Evolutionary conservation across 768 basidiomycete species (phyloP).

Genomic region (Rhodotorula diobovata): DNA sequence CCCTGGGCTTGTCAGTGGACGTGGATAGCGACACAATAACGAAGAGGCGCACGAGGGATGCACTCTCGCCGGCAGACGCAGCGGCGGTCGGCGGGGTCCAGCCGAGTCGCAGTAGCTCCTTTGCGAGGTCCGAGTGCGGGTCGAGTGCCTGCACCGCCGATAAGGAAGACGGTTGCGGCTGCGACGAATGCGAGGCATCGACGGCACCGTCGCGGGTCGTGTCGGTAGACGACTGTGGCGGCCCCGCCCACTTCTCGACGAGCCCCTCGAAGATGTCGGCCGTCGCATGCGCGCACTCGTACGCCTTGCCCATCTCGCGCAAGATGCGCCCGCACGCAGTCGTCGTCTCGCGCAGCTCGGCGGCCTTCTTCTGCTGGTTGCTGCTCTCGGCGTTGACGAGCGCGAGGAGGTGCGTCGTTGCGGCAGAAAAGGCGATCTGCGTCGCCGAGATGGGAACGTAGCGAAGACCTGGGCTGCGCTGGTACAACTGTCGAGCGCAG

Average conservation of each 20-base stretch:
- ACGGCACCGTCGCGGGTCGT: neutral
- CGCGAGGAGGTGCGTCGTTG: conserved; percentile 58
- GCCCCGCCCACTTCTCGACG: conserved; percentile 46
- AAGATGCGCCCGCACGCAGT: conserved; percentile 54
- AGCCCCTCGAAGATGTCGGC: conserved; percentile 54
- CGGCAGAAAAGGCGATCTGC: conserved; percentile 60
- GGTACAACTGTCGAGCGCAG: conserved; percentile 50
- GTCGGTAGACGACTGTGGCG: neutral
- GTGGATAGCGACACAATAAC: too few species aligned
- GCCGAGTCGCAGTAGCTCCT: conserved; percentile 9
- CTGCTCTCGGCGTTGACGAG: conserved; percentile 55
- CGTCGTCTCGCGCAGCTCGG: conserved; percentile 53
- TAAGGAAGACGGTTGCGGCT: too few species aligned
- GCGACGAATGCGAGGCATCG: neutral
- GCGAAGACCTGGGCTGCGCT: conserved; percentile 56
- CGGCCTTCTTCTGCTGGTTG: conserved; percentile 51
- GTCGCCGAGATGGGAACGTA: conserved; percentile 59
- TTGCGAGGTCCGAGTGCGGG: conserved; percentile 15
- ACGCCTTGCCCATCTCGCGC: conserved; percentile 56
- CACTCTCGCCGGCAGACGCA: neutral
- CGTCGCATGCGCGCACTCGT: conserved; percentile 57
- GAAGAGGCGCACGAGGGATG: neutral
- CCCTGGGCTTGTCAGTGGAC: too few species aligned
- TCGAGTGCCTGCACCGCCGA: conserved; percentile 1
- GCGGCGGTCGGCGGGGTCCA: conserved; percentile 4